These are phyloP conservation scores for Paecilomyces variotii DNA, from an alignment of 2,329 filamentous ascomycete genomes.

Conservation along the genomic window DNA sequence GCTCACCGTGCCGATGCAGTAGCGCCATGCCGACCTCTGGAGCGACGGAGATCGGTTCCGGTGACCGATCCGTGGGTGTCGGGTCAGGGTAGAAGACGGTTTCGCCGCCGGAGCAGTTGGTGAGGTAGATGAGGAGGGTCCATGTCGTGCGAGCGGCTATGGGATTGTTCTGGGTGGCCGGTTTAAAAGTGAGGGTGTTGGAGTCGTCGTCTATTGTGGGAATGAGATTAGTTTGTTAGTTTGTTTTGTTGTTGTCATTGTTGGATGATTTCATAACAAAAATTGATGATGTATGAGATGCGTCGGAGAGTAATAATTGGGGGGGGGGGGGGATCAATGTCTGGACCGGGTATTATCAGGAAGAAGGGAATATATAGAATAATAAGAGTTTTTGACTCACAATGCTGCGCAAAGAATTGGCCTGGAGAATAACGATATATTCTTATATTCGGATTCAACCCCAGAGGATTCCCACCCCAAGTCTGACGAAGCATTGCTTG, in stretches of 20 bases:
- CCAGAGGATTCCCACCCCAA: conserved; percentile 78
- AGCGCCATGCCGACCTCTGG: conserved; percentile 80
- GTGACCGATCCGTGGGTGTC: conserved; percentile 34
- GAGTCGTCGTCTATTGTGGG: conserved; percentile 67
- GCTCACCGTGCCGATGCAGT: conserved; percentile 79
- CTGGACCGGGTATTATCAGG: too few species aligned
- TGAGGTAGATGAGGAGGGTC: conserved; percentile 84
- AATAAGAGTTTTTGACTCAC: conserved; percentile 44
- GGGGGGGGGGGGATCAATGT: neutral
- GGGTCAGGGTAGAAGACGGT: conserved; percentile 80
- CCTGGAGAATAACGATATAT: conserved; percentile 80
- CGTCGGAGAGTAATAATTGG: neutral
- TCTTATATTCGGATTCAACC: conserved; percentile 79
- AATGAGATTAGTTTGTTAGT: conserved; percentile 2
- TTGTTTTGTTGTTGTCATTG: neutral
- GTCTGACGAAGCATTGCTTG: conserved; percentile 15
- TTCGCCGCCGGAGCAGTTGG: conserved; percentile 75
- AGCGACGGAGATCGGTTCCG: conserved; percentile 61
- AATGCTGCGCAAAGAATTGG: conserved; percentile 90
- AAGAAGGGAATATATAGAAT: too few species aligned
- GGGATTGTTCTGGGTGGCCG: conserved; percentile 31
- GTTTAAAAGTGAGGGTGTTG: conserved; percentile 59
- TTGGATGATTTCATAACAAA: neutral
- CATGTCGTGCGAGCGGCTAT: conserved; percentile 67
- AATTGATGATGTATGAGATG: neutral